Base-by-base conservation (phyloP, 2,329 filamentous ascomycete species). In the Neopestalotiopsis clavispora region DNA sequence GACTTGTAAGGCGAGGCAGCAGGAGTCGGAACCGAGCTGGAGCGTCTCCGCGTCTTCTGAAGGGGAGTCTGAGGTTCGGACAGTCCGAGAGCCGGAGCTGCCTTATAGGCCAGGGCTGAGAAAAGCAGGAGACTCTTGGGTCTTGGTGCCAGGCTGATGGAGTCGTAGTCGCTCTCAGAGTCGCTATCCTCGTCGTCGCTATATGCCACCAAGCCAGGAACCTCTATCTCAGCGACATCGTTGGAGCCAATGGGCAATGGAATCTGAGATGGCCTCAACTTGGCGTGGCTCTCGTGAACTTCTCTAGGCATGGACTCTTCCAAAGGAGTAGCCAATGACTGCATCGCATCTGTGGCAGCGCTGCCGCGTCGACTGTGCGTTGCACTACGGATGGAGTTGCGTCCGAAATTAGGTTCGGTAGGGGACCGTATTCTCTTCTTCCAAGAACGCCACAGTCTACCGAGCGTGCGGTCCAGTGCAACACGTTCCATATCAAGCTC, bases 401-500 rank as follows among this genome's bases (percentile, higher is more conserved):
- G 82, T 45, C 84, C 80, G 61, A 84, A 81, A 63, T 83, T 78
- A 52, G 86, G 84, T 42, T 83, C 80, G 42, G 78, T 78, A 0
- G 89, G 88, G 6, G 86, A 86, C 69, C 93, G 89, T 74, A 93
- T 86, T 71, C 92, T 89, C 83, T 97, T 97, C 82, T 96, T 94
- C 96, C 96, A 99, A 32, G 93, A 92, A 74, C 96, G 90, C 96
- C 96, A 99, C 58, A 98, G 84, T 63, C 95, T 87, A 23, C 96
- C 96, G 1, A 99, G 84, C 2, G 94, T 95, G 68, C 94, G 89
- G 77, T 97, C 97, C 70, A 98, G 85, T 7, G 95, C 95, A 72
- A 98, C 89, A 73, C 95, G 94, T 77, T 98, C 96, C 86, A 98
- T 94, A 78, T 99, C 96, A 67, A 90, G 84, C 75, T 98, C 95